These are phyloP conservation scores for Solanum gandarillasii DNA, from an alignment of 257 asterid species.

Conservation along the genomic window DNA sequence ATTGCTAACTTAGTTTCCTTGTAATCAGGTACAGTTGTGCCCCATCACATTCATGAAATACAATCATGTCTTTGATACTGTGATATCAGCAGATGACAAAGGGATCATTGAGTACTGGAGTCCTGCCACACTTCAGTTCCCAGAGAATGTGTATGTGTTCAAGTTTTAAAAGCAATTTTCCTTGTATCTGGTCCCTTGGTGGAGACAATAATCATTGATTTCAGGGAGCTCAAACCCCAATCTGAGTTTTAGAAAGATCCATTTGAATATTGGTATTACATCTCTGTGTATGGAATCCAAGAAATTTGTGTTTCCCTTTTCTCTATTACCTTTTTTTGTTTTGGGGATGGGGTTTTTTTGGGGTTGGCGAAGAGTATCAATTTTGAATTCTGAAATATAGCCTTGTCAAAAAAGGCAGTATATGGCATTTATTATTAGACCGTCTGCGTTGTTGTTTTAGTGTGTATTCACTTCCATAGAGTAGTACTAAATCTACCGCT, in stretches of 20 bases:
- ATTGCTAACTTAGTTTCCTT: neutral
- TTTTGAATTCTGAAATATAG: neutral
- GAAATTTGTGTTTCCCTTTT: neutral
- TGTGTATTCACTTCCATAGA: neutral
- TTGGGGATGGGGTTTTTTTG: neutral
- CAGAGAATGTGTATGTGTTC: conserved; percentile 59
- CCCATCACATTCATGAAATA: conserved; percentile 80
- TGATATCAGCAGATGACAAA: conserved; percentile 89
- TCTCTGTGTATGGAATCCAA: neutral
- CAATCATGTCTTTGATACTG: conserved; percentile 75
- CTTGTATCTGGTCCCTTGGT: neutral
- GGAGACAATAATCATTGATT: neutral
- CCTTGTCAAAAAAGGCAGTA: neutral
- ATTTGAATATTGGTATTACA: neutral
- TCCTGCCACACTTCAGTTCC: conserved; percentile 80
- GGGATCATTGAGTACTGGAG: conserved; percentile 96
- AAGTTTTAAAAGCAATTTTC: neutral
- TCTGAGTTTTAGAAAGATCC: neutral
- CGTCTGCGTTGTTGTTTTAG: neutral
- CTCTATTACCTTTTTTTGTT: neutral
- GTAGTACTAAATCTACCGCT: neutral
- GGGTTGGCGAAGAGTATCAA: neutral
- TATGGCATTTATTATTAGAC: neutral
- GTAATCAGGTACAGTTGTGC: conserved; percentile 65
- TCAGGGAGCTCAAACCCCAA: neutral